These are phyloP conservation scores for Begonia fuchsioides DNA, from an alignment of 306 rosid genomes.

Conservation along the genomic window DNA sequence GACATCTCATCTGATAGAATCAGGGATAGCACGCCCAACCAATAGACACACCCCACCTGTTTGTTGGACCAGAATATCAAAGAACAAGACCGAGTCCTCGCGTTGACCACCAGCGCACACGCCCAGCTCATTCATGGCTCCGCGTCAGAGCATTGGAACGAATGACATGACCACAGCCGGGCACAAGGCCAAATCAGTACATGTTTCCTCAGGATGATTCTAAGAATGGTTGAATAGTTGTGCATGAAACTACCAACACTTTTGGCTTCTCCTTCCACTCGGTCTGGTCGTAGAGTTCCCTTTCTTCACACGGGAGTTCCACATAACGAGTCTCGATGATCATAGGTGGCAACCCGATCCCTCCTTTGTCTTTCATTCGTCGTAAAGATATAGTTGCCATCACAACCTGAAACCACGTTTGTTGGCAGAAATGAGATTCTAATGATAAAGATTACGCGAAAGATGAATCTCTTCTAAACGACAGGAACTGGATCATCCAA, in stretches of 20 bases:
- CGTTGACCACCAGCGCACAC: too few species aligned
- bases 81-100: too few species aligned
- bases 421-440: neutral
- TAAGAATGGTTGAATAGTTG: slow-evolving; percentile 25
- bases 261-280: slow-evolving; percentile 33
- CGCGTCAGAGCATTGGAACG: too few species aligned
- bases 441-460: too few species aligned
- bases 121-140: too few species aligned
- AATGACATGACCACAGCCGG: slow-evolving; percentile 16
- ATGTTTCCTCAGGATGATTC: slow-evolving; percentile 31
- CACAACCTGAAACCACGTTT: slow-evolving; percentile 41
- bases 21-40: too few species aligned
- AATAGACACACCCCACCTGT: too few species aligned
- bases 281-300: slow-evolving; percentile 44
- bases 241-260: slow-evolving; percentile 8
- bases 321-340: slow-evolving; percentile 39
- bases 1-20: too few species aligned
- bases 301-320: slow-evolving; percentile 62
- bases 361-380: slow-evolving; percentile 49
- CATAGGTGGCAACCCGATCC: slow-evolving; percentile 55
- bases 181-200: slow-evolving; percentile 51
- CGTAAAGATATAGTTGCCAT: slow-evolving; percentile 68
- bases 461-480: neutral
- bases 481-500: neutral
- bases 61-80: too few species aligned